Evolutionary conservation across 805 yeast species (phyloP).

Genomic region (Zygosaccharomyces gambellarensis): DNA sequence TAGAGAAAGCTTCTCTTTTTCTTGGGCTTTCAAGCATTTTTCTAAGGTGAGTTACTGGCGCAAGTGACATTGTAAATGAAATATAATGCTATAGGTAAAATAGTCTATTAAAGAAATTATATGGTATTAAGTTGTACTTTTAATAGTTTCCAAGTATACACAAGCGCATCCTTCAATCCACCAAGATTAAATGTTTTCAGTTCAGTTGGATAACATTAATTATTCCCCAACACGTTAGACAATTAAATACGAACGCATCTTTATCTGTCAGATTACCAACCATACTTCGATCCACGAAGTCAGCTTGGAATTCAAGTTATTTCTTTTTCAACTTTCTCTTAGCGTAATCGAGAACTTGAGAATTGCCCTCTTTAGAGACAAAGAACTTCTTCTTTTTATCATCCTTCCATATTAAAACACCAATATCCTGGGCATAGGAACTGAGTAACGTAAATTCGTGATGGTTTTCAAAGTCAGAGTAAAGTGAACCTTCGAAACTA

Average conservation of each 20-base stretch:
- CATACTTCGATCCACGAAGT: background rate
- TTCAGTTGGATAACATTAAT: too few species aligned
- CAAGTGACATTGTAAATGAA: too few species aligned
- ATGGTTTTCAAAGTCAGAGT: constrained; percentile 75
- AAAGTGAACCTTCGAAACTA: constrained; percentile 79
- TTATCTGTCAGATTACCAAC: background rate
- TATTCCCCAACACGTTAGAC: background rate
- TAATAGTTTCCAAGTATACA: too few species aligned
- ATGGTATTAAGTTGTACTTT: too few species aligned
- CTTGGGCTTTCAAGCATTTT: too few species aligned
- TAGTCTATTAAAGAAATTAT: too few species aligned
- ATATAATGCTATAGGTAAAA: too few species aligned
- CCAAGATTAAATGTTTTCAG: too few species aligned
- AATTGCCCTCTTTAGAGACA: constrained; percentile 80
- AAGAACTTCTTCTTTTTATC: constrained; percentile 66
- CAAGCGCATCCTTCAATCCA: too few species aligned
- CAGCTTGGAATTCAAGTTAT: background rate
- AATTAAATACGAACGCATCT: background rate
- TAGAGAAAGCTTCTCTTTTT: too few species aligned
- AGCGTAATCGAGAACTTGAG: constrained; percentile 88
- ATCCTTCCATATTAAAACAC: constrained; percentile 87
- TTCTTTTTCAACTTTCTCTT: constrained; percentile 43
- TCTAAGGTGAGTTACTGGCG: too few species aligned
- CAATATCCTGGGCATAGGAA: constrained; percentile 83
- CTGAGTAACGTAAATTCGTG: constrained; percentile 69